Conservation (phyloP, 2,329 filamentous ascomycete species). For the Colletotrichum echinochloae region DNA sequence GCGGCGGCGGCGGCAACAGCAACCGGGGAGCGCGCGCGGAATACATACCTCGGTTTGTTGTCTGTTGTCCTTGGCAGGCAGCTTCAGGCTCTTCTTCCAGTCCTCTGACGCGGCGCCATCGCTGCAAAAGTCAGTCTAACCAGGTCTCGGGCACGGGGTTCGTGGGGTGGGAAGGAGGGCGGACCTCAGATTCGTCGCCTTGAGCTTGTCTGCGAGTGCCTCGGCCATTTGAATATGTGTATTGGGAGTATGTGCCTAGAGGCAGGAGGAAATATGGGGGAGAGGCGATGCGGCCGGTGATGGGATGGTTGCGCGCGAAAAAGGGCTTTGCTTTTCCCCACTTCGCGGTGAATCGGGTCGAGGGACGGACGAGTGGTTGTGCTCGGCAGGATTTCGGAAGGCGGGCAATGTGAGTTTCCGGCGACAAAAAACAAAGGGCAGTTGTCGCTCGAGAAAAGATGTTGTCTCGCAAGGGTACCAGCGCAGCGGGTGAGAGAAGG, state of each 20-base stretch:
- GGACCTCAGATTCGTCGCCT: conserved; percentile 57
- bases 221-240: conserved; percentile 53
- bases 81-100: conserved; percentile 80
- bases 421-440: conserved; percentile 15
- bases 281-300: conserved; percentile 22
- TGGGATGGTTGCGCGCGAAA: conserved; percentile 33
- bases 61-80: conserved; percentile 79
- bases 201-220: conserved; percentile 59
- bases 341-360: conserved; percentile 32
- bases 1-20: not conserved
- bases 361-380: conserved; percentile 33
- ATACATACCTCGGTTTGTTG: conserved; percentile 82
- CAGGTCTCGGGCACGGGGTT: not conserved
- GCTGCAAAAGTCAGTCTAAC: conserved; percentile 55
- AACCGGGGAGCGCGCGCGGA: not conserved
- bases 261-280: conserved; percentile 4
- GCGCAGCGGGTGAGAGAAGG: not conserved
- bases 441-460: conserved; percentile 7
- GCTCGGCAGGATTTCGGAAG: conserved; percentile 26
- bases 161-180: conserved; percentile 32
- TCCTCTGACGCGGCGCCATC: conserved; percentile 68
- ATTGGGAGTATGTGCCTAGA: conserved; percentile 28
- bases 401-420: not conserved
- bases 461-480: conserved; percentile 3
- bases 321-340: conserved; percentile 39